Percentiles rank a stretch among this genome's conserved stretches.
phyloP scores from a whole-genome alignment of 1,139 yeast species.

The Sugiyamaella paludigena region DNA sequence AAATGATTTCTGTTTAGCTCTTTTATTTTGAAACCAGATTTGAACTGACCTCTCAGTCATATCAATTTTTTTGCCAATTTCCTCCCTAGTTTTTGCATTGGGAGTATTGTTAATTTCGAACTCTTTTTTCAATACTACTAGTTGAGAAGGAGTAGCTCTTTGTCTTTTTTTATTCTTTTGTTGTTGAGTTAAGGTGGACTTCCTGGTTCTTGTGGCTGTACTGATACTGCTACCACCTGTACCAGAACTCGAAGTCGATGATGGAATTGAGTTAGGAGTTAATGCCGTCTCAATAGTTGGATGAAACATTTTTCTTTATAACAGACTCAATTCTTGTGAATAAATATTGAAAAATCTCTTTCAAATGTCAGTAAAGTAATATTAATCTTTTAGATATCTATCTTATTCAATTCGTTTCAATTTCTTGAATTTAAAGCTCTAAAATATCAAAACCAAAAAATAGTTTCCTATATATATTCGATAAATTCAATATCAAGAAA shows the following conservation, averaged over 20 bases:
- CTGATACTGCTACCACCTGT: background rate
- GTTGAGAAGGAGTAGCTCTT: slow-evolving; percentile 78
- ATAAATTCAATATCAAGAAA: too few relatives aligned
- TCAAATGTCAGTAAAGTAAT: too few relatives aligned
- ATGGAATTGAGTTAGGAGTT: background rate
- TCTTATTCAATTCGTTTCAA: too few relatives aligned
- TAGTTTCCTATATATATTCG: too few relatives aligned
- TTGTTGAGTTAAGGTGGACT: slow-evolving; percentile 41
- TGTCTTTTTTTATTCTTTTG: slow-evolving; percentile 43
- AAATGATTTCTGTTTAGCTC: slow-evolving; percentile 70
- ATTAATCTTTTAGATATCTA: too few relatives aligned
- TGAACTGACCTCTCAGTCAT: slow-evolving; percentile 91
- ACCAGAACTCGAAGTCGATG: background rate
- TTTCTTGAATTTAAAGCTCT: too few relatives aligned
- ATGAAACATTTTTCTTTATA: slow-evolving; percentile 1
- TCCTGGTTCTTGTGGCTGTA: slow-evolving; percentile 18
- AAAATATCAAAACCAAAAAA: too few relatives aligned
- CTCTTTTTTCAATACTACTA: slow-evolving; percentile 65
- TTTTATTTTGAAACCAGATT: slow-evolving; percentile 91
- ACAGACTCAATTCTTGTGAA: too few relatives aligned
- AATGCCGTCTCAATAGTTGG: background rate
- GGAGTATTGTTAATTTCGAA: slow-evolving; percentile 65
- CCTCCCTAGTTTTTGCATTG: slow-evolving; percentile 52
- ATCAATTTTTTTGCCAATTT: slow-evolving; percentile 69
- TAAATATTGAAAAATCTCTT: too few relatives aligned